Evolutionary conservation across 345 rosid genomes (phyloP), one percentile per base, ranked within the genome.

Genomic region (Viola odorata): DNA sequence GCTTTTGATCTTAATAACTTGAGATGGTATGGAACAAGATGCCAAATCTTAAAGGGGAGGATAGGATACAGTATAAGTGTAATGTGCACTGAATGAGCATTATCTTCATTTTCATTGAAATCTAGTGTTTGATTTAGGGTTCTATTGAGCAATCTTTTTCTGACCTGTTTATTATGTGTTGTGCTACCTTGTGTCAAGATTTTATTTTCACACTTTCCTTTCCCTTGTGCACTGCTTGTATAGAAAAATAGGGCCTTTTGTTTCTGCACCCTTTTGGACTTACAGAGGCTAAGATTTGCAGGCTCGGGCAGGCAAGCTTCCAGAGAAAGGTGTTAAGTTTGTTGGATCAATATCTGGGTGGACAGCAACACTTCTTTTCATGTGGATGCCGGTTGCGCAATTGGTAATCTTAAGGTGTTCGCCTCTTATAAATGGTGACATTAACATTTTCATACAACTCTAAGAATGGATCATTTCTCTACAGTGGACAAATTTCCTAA

Each of bases 361-460:
- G 98, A 85, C 96, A 37, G 94, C 98, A 7, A 91, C 98, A 13
- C 84, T 91, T 69, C 89, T 91, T 64, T 91, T 91, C 82, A 91
- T 91, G 98, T 89, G 96, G 95, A 91, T 91, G 95, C 92, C 95
- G 51, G 88, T 91, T 59, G 70, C 95, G 2, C 96, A 89, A 66
- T 84, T 87, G 98, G 98, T 91, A 68, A 63, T 61, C 23, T 39
- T 52, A 12, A 6, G 49, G 64, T 50, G 50, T n/a, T 42, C 44
- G 45, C 42, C 23, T 53, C 59, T 40, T 57, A 45, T 41, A 53
- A 8, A 11, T 36, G 16, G 7, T 15, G 32, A 37, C 45, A 12
- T 50, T 14, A 52, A 37, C 11, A 12, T 48, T 51, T 54, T 3
- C 37, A 17, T 61, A 14, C 37, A 62, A 62, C 60, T 58, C 72